phyloP scores from a whole-genome alignment of 192 early-diverging fungal species.

The Rhizoclosmatium globosum region DNA sequence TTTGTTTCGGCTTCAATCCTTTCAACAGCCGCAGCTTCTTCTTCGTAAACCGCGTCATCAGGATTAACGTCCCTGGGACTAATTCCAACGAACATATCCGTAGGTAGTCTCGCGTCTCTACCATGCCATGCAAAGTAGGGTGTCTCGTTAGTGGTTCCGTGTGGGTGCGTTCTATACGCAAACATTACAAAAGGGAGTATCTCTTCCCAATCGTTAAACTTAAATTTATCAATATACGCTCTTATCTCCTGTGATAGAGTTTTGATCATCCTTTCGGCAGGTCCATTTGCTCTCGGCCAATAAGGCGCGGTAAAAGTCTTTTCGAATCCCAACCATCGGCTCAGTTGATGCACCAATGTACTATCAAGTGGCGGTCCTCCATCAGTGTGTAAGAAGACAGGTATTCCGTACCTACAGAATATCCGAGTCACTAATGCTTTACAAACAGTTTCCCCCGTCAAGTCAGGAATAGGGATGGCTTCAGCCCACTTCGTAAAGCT shows the following conservation, averaged over 20 bases:
- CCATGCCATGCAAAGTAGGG: neutral
- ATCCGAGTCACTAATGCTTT: neutral
- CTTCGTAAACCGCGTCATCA: neutral
- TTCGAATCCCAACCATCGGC: neutral
- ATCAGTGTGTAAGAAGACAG: neutral
- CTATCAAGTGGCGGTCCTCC: neutral
- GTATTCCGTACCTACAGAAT: neutral
- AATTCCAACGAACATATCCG: neutral
- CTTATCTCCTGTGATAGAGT: neutral
- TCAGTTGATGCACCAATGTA: neutral
- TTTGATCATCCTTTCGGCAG: neutral
- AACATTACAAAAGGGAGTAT: neutral
- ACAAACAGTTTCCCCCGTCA: neutral
- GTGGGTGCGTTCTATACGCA: neutral
- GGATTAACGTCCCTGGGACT: neutral
- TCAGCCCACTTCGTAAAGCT: too few species aligned
- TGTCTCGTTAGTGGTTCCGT: neutral
- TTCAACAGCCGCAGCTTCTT: neutral
- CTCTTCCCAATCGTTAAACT: neutral
- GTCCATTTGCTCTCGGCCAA: neutral
- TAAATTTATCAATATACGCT: neutral
- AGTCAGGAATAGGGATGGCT: too few species aligned
- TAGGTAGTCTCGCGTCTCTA: neutral
- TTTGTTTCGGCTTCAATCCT: neutral
- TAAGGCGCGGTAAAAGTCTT: conserved; percentile 1